Base-by-base conservation (phyloP, 2,329 filamentous ascomycete genomes). In the Ceratocystis destructans region DNA sequence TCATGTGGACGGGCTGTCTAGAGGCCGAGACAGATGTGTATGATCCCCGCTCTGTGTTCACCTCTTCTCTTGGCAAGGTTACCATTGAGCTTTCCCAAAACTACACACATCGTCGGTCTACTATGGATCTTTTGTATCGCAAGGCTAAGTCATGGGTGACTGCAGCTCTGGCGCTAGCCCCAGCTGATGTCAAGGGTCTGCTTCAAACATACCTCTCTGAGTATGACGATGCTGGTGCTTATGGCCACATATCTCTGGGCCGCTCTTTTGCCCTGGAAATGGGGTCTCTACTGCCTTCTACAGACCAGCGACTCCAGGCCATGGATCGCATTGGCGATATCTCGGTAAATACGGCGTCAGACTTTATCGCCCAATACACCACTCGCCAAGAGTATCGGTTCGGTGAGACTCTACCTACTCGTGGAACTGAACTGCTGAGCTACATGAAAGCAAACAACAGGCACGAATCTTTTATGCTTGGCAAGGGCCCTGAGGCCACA, bases 321-420 rank as follows among this genome's bases (percentile, higher is more conserved):
- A 85, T 99, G 62, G 89, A 95, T 70, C 82, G 82, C 45, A 82
- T 89, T 69, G 86, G 87, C 20, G 84, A 87, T 61, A 84, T 84
- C 65, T 84, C 84, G 69, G 87, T 96, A 74, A 96, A 97, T 73
- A 91, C 92, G 10, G 91, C 90, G 0, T 97, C 94, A 1, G 93
- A 97, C 73, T 96, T 99, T 71, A 85, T 99, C 73, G 91, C 94
- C 1, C 93, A 99, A 73, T 99, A 99, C 74, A 97, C 93, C 2
- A 95, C 91, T 31, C 88, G 94, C 46, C 95, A 99, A 74, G 92
- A 96, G 73, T 99, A 99, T 75, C 86, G 92, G 66, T 93, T 93
- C 72, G 85, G 90, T 10, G 90, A 96, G 73, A 83, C 85, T 1
- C 77, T 88, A 46, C 84, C 87, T 1, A 86, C 88, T 67, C 83